Percentiles rank a stretch among this genome's conserved stretches.
Evolutionary conservation across 2,329 filamentous ascomycete genomes (phyloP).

Genomic region (Intubia oerlemansii): DNA sequence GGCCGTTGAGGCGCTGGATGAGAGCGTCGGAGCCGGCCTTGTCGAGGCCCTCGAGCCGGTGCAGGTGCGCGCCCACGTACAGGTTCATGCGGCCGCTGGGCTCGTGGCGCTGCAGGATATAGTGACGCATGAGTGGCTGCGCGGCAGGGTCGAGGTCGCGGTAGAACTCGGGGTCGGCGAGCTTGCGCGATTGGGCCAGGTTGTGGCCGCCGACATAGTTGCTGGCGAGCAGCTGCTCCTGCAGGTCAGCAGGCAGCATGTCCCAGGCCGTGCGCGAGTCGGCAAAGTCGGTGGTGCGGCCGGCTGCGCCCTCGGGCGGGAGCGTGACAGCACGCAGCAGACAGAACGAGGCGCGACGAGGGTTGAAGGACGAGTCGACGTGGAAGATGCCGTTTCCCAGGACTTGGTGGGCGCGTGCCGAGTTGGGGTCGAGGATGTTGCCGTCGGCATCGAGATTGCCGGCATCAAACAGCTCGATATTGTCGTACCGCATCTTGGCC

Average conservation of each 20-base stretch:
- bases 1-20: conserved; percentile 20
- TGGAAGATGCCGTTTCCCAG: conserved; percentile 30
- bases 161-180: conserved; percentile 28
- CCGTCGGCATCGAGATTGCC: conserved; percentile 30
- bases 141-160: conserved; percentile 14
- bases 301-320: conserved; percentile 22
- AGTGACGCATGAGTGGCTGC: conserved; percentile 21
- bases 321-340: conserved; percentile 27
- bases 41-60: conserved; percentile 23
- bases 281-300: conserved; percentile 30
- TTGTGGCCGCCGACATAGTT: conserved; percentile 27
- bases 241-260: conserved; percentile 17
- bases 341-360: conserved; percentile 27
- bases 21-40: conserved; percentile 15
- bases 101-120: conserved; percentile 28
- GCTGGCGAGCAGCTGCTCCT: conserved; percentile 14
- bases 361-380: conserved; percentile 32
- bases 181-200: conserved; percentile 29
- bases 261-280: conserved; percentile 29
- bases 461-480: conserved; percentile 33
- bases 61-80: conserved; percentile 29
- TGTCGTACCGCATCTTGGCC: conserved; percentile 22
- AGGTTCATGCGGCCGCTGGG: conserved; percentile 27
- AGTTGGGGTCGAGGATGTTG: conserved; percentile 18
- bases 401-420: conserved; percentile 18